phyloP scores from a whole-genome alignment of 2,329 filamentous ascomycete genomes.

The Aspergillus amoenus region DNA sequence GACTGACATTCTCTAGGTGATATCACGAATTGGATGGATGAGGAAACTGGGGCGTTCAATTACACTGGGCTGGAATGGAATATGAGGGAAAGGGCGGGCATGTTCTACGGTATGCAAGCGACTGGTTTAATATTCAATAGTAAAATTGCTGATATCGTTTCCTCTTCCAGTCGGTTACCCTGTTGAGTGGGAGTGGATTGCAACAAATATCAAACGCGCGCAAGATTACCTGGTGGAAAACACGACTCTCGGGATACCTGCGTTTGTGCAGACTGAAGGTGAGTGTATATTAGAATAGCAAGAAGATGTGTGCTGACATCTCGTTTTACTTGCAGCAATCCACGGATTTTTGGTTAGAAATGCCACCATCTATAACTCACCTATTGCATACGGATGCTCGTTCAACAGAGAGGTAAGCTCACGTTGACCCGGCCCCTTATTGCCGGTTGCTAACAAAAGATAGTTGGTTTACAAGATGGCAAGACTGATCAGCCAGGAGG shows the following conservation, averaged over 20 bases:
- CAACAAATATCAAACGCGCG: constrained; percentile 61
- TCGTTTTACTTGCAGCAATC: constrained; percentile 42
- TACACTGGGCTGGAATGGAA: constrained; percentile 65
- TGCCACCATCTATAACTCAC: constrained; percentile 76
- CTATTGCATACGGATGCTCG: constrained; percentile 69
- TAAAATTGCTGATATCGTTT: not conserved
- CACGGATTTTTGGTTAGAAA: constrained; percentile 71
- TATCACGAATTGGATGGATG: constrained; percentile 71
- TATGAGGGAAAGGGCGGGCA: constrained; percentile 65
- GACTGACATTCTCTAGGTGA: constrained; percentile 51
- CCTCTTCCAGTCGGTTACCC: constrained; percentile 59
- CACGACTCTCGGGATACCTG: constrained; percentile 68
- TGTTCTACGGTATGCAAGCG: constrained; percentile 55
- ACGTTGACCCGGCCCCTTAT: too few species aligned
- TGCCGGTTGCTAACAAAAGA: not conserved
- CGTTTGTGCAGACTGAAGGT: constrained; percentile 71
- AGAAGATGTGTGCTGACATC: not conserved
- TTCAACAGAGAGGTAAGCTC: constrained; percentile 58
- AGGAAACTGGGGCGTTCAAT: constrained; percentile 67
- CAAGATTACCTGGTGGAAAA: constrained; percentile 69
- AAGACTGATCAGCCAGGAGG: constrained; percentile 63
- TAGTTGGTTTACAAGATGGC: constrained; percentile 66
- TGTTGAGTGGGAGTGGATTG: constrained; percentile 62
- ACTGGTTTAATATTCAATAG: not conserved
- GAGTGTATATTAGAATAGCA: not conserved